phyloP scores from a whole-genome alignment of 176 grass and related monocot species.

The Dactylis glomerata region DNA sequence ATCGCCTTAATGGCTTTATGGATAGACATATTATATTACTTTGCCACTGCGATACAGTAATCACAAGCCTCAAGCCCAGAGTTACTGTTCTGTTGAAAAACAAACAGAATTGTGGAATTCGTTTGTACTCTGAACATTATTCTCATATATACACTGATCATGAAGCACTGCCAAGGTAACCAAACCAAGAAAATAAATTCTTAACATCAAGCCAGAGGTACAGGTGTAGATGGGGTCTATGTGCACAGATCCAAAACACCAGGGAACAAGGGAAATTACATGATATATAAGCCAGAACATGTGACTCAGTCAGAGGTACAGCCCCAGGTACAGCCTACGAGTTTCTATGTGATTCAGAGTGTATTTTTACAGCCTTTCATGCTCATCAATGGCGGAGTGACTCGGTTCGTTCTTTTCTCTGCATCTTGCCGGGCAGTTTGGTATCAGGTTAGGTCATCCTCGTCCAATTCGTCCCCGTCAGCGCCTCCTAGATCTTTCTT shows the following conservation, averaged over 20 bases:
- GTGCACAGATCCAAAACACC: background rate
- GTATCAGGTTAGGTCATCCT: conserved; percentile 88
- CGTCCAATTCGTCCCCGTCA: conserved; percentile 59
- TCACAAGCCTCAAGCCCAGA: background rate
- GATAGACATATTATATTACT: background rate
- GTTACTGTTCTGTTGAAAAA: background rate
- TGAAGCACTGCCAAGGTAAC: background rate
- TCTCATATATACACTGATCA: background rate
- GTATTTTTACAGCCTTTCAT: conserved; percentile 24
- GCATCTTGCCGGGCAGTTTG: background rate
- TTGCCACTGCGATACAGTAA: background rate
- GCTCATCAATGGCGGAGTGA: background rate
- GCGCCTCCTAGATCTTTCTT: conserved; percentile 40
- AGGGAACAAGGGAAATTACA: no score
- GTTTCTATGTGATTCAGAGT: background rate
- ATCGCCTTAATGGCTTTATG: background rate
- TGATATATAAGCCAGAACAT: no score
- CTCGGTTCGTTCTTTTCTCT: background rate
- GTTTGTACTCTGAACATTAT: background rate
- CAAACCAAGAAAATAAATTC: background rate
- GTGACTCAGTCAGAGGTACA: no score
- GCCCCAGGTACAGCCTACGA: background rate
- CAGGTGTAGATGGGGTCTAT: background rate
- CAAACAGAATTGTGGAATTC: background rate
- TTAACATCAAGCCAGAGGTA: background rate